Percentiles rank a stretch among this genome's conserved stretches.
Conservation (phyloP, 2,329 filamentous ascomycete species). For the Colletotrichum lentis region DNA sequence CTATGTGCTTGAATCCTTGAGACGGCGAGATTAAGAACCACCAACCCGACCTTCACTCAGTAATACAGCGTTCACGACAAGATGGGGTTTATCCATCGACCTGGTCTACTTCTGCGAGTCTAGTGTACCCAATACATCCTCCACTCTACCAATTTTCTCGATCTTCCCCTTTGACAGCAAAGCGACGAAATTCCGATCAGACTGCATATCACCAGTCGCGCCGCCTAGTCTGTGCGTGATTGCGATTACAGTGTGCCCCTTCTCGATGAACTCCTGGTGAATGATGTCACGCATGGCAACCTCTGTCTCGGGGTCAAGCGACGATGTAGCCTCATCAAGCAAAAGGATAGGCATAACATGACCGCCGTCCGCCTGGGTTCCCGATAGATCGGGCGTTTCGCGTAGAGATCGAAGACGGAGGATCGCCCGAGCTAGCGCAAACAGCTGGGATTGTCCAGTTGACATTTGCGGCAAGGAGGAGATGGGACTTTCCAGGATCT, state of each 20-base stretch:
- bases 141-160: background rate
- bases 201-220: background rate
- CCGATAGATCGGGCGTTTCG: too few species aligned
- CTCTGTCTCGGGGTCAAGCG: conserved; percentile 67
- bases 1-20: too few species aligned
- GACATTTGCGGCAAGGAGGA: conserved; percentile 25
- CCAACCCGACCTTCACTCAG: too few species aligned
- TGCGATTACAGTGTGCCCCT: background rate
- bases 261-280: background rate
- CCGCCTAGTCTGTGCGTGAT: conserved; percentile 2
- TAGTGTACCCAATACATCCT: background rate
- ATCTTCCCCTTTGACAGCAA: conserved; percentile 4
- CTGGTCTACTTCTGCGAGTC: too few species aligned
- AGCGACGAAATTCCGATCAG: background rate
- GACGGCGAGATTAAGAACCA: too few species aligned
- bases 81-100: too few species aligned
- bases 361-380: background rate
- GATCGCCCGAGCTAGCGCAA: conserved; percentile 19
- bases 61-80: too few species aligned
- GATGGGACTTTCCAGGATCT: background rate
- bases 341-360: conserved; percentile 55
- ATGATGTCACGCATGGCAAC: background rate
- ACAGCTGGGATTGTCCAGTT: conserved; percentile 11
- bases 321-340: conserved; percentile 68
- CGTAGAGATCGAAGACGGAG: conserved; percentile 1